Percentiles rank a stretch among this genome's conserved stretches.
phyloP scores from a whole-genome alignment of 192 early-diverging fungal species.

The Podila verticillata region DNA sequence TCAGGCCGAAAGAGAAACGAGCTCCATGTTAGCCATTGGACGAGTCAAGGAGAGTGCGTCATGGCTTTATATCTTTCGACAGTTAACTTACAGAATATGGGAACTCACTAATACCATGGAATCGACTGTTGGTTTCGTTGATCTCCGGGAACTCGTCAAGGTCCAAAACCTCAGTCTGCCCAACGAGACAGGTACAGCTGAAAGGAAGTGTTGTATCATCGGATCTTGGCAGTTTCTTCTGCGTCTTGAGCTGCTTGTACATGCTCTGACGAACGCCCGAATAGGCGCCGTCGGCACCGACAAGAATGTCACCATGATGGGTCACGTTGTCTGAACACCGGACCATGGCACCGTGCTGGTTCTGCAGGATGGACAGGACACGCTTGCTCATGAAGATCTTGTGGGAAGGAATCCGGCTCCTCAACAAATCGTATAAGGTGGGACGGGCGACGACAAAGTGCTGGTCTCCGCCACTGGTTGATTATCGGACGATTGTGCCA shows the following conservation, averaged over 20 bases:
- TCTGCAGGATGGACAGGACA: neutral
- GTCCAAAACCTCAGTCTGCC: neutral
- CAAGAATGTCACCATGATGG: conserved; percentile 4
- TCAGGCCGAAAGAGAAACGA: neutral
- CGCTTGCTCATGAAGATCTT: neutral
- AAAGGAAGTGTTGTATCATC: neutral
- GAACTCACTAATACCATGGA: neutral
- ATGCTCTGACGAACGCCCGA: conserved; percentile 10
- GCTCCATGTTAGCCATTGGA: too few relatives aligned
- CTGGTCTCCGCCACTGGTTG: too few relatives aligned
- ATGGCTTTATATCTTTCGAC: neutral
- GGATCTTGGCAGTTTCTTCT: neutral
- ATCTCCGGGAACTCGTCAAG: neutral
- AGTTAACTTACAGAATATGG: too few relatives aligned
- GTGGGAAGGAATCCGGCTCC: neutral
- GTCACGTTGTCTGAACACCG: neutral
- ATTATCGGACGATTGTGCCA: neutral
- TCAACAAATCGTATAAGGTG: too few relatives aligned
- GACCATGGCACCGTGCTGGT: neutral
- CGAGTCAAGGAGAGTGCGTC: neutral
- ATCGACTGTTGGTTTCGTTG: neutral
- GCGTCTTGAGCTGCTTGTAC: neutral
- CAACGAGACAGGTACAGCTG: conserved; percentile 6
- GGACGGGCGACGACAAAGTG: too few relatives aligned
- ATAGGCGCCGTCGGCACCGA: conserved; percentile 13